Evolutionary conservation across 2,329 filamentous ascomycete genomes (phyloP).

Genomic region (Ascochyta koolunga): DNA sequence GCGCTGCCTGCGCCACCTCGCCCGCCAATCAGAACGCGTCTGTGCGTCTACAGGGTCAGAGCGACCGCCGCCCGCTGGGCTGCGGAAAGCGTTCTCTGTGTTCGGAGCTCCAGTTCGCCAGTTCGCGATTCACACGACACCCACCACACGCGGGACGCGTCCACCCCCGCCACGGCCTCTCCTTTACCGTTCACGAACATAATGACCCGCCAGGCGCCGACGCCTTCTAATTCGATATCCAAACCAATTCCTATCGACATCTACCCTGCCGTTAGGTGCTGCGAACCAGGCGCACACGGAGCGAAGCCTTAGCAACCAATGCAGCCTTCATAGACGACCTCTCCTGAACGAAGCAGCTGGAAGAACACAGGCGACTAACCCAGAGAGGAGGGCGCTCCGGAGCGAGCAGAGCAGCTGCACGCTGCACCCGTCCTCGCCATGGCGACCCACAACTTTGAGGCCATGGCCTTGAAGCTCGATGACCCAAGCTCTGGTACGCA

Average conservation of each 20-base stretch:
- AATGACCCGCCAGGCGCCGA: slow-evolving; percentile 32
- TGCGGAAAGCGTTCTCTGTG: slow-evolving; percentile 16
- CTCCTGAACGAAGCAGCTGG: slow-evolving; percentile 20
- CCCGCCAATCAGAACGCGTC: slow-evolving; percentile 3
- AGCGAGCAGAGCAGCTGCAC: slow-evolving; percentile 28
- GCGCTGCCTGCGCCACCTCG: neutral
- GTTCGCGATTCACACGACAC: slow-evolving; percentile 36
- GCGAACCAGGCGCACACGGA: slow-evolving; percentile 22
- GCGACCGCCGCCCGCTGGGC: slow-evolving; percentile 12
- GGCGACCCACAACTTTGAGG: slow-evolving; percentile 53
- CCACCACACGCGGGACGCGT: slow-evolving; percentile 41
- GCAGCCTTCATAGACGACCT: slow-evolving; percentile 27
- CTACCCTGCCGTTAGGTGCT: slow-evolving; percentile 11
- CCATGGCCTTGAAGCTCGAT: slow-evolving; percentile 55
- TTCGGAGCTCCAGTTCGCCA: slow-evolving; percentile 35
- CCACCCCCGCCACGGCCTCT: slow-evolving; percentile 30
- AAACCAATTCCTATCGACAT: slow-evolving; percentile 24
- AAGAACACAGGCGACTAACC: slow-evolving; percentile 15
- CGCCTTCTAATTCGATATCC: slow-evolving; percentile 32
- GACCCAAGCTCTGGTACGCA: slow-evolving; percentile 49
- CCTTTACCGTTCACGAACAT: slow-evolving; percentile 37
- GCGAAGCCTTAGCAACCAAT: slow-evolving; percentile 33
- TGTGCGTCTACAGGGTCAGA: slow-evolving; percentile 9
- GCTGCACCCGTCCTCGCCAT: slow-evolving; percentile 39
- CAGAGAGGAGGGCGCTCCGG: slow-evolving; percentile 11